A percentile compares a stretch with the other conserved stretches of the same genome.
phyloP scores from a whole-genome alignment of 371 early-diverging fungal species.

The Enterocytospora artemiae region DNA sequence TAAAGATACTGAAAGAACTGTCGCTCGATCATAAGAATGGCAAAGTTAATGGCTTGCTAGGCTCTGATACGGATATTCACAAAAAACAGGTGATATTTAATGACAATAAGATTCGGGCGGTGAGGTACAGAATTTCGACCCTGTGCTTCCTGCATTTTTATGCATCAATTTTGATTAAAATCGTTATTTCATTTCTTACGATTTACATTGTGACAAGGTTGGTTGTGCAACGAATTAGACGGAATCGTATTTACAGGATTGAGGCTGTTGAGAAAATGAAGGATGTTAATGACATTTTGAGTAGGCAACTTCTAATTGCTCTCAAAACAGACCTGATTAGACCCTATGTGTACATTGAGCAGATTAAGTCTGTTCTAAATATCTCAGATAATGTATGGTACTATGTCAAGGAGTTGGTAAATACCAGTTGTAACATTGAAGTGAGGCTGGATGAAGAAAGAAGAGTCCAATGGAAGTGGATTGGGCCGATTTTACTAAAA shows the following conservation, averaged over 20 bases:
- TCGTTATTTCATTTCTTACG: conserved; percentile 6
- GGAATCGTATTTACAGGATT: background rate
- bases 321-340: conserved; percentile 22
- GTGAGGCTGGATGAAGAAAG: conserved; percentile 8
- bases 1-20: conserved; percentile 3
- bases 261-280: conserved; percentile 17
- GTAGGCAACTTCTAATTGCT: conserved; percentile 42
- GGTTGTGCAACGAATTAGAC: conserved; percentile 2
- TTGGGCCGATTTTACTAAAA: conserved; percentile 41
- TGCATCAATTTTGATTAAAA: conserved; percentile 3
- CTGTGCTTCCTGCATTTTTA: conserved; percentile 24
- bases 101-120: conserved; percentile 11
- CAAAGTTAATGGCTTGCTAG: conserved; percentile 2
- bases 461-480: conserved; percentile 36
- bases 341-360: conserved; percentile 25
- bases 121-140: conserved; percentile 11
- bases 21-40: no score
- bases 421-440: conserved; percentile 36
- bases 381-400: conserved; percentile 29
- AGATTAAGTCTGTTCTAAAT: conserved; percentile 39
- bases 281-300: conserved; percentile 26
- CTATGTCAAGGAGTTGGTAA: conserved; percentile 22
- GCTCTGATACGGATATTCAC: no score
- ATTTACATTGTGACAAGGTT: conserved; percentile 9
- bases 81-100: conserved; percentile 15